These are phyloP conservation scores for Mitragyna speciosa DNA, from an alignment of 257 asterid genomes.

Conservation along the genomic window DNA sequence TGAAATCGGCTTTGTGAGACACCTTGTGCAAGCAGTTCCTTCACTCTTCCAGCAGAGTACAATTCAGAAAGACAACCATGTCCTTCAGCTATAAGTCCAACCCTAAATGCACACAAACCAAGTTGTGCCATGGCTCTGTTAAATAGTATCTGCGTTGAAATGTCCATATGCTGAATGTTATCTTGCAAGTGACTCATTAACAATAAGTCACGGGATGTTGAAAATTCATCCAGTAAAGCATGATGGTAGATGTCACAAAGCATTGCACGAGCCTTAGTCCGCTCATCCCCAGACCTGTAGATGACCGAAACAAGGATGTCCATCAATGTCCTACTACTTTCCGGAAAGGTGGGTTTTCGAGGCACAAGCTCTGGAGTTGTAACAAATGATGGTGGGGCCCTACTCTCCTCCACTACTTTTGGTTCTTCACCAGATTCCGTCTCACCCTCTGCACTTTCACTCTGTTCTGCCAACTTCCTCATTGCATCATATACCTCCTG, in stretches of 20 bases:
- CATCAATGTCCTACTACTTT: conserved; percentile 78
- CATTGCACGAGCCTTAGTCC: conserved; percentile 98
- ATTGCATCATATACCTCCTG: conserved; percentile 93
- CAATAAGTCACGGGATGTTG: conserved; percentile 79
- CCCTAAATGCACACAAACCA: conserved; percentile 88
- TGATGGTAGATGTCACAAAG: conserved; percentile 96
- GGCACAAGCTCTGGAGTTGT: conserved; percentile 78
- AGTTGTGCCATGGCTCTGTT: conserved; percentile 97
- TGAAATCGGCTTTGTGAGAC: conserved; percentile 89
- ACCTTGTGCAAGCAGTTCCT: conserved; percentile 96
- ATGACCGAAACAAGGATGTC: conserved; percentile 77
- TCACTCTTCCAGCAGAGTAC: conserved; percentile 90
- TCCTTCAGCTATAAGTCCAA: conserved; percentile 71
- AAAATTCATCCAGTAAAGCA: conserved; percentile 77
- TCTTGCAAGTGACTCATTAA: conserved; percentile 99
- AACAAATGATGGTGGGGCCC: conserved; percentile 67
- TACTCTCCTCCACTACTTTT: conserved; percentile 55
- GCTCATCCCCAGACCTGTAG: conserved; percentile 82
- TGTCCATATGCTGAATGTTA: conserved; percentile 91
- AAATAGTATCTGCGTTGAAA: conserved; percentile 85
- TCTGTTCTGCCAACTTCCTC: conserved; percentile 80
- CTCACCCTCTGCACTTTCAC: conserved; percentile 41
- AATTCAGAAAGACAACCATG: conserved; percentile 86
- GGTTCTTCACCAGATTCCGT: conserved; percentile 58
- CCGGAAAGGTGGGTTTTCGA: conserved; percentile 81